phyloP scores from a whole-genome alignment of 139 green algal species.

The Volvox reticuliferus region DNA sequence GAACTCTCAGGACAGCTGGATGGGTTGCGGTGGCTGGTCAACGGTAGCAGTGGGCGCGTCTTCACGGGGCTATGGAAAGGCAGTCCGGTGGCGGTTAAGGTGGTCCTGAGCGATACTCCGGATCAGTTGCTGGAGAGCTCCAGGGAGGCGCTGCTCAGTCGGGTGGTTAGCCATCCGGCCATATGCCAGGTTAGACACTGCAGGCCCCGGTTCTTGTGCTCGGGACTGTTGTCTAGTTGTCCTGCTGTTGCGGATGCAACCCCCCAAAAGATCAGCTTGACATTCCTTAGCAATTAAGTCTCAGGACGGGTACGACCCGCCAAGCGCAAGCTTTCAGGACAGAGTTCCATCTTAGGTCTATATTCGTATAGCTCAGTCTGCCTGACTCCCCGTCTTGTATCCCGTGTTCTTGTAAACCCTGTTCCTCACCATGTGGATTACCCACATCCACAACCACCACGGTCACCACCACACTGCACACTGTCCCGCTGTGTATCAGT shows the following conservation, averaged over 20 bases:
- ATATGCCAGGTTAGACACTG: neutral
- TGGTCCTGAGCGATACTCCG: conserved; percentile 2
- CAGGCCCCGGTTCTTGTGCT: neutral
- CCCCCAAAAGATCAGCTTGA: too few species aligned
- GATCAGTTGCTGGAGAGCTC: conserved; percentile 27
- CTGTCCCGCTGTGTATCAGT: neutral
- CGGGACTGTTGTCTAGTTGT: too few species aligned
- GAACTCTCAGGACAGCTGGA: conserved; percentile 20
- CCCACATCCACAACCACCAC: neutral
- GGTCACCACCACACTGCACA: neutral
- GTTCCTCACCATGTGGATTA: too few species aligned
- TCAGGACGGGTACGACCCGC: too few species aligned
- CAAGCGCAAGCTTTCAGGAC: too few species aligned
- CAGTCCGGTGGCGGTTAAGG: conserved; percentile 19
- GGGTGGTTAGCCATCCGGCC: conserved; percentile 11
- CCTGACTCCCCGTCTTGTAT: too few species aligned
- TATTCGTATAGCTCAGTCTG: too few species aligned
- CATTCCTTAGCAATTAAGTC: too few species aligned
- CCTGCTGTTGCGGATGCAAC: too few species aligned
- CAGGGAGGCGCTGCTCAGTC: conserved; percentile 30
- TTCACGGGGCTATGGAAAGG: conserved; percentile 40
- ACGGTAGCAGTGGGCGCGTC: conserved; percentile 36
- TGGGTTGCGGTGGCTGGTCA: conserved; percentile 15
- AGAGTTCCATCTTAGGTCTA: too few species aligned
- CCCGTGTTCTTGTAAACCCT: too few species aligned